Base-by-base conservation (phyloP, 2,329 filamentous ascomycete genomes). In the Trichoderma guizhouense region DNA sequence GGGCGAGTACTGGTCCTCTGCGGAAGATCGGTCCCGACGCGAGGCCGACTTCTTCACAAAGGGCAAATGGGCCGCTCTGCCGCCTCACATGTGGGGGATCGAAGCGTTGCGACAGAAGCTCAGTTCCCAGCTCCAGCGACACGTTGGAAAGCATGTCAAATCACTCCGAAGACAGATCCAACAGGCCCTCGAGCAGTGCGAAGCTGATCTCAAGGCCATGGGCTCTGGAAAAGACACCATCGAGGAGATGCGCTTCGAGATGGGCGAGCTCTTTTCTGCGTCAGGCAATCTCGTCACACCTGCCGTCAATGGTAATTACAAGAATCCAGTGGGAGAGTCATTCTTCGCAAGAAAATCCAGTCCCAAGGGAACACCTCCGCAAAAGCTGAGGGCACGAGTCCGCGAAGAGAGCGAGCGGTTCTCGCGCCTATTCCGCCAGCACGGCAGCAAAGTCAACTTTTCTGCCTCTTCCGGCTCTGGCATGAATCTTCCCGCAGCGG, bases 251-350 rank as follows among this genome's bases (percentile, higher is more conserved):
- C 81, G 85, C 15, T 82, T 86, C 72, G 84, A 87, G 76, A 85
- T 87, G 76, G 85, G 85, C 58, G 85, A 87, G 74, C 81, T 87
- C 7, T 87, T 87, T 72, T 86, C 85, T 0, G 80, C 82, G 0
- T 87, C 84, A 36, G 86, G 86, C 78, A 86, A 87, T 68, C 82
- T 87, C n/a, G 84, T 87, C 47, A 86, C 84, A 1, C 85, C 85
- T 3, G 85, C 86, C 51, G 84, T 87, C 30, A 85, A 87, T 68
- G 86, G 85, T 64, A 86, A 86, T 79, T 87, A 87, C 82, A 87
- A 87, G 80, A 87, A 87, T 72, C 85, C 85, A 0, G 84, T 86
- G 18, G 84, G 84, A 71, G 85, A 86, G 75, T 82, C 80, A 68
- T 87, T 87, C 79, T 87, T 87, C 76, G 81, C 85, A 7, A 80